Base-by-base conservation (phyloP, 2,329 filamentous ascomycete genomes). In the Phaeomoniella chlamydospora region DNA sequence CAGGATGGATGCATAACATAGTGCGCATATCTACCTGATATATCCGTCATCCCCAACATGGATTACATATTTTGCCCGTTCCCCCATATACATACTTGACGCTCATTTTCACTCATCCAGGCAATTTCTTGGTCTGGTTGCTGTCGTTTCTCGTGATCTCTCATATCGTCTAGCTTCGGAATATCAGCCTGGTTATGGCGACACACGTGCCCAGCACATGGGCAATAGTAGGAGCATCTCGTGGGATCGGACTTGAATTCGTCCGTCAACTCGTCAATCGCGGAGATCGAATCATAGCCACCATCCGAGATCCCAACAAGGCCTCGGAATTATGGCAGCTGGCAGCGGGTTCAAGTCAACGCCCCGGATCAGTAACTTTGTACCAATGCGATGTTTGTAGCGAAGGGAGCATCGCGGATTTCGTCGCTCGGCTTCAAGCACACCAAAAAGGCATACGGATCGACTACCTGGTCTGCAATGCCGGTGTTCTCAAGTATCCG, bases 401-500 rank as follows among this genome's bases (percentile, higher is more conserved):
- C 19, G 67, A 71, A 41, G 50, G 55, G 17, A 72, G 66, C 49
- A 71, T 74, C 26, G 52, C 53, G 37, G 56, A 54, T 46, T 66
- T 66, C 45, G 59, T 62, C 18, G 41, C 40, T 26, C 51, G 59
- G 31, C 49, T 68, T 37, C 44, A 54, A 36, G 44, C 48, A 18
- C 55, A 60, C 33, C 57, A 57, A 38, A 48, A 45, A 15, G 43
- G 51, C 15, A 43, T 64, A 34, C 61, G 54, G 39, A 62, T 72
- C 33, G 67, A 72, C 51, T 64, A 65, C 50, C 61, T 69, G 29
- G 60, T 74, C n/a, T 43, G 73, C 37, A 74, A 72, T 52, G 69
- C 70, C 18, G 70, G 69, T 33, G 61, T 73, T 4, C 47, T 72
- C 44, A 57, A 63, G 45, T 74, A 72, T 52, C 68, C 69, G 3